Evolutionary conservation across 805 yeast genomes (phyloP).

Genomic region (Candida pseudofarinosa): DNA sequence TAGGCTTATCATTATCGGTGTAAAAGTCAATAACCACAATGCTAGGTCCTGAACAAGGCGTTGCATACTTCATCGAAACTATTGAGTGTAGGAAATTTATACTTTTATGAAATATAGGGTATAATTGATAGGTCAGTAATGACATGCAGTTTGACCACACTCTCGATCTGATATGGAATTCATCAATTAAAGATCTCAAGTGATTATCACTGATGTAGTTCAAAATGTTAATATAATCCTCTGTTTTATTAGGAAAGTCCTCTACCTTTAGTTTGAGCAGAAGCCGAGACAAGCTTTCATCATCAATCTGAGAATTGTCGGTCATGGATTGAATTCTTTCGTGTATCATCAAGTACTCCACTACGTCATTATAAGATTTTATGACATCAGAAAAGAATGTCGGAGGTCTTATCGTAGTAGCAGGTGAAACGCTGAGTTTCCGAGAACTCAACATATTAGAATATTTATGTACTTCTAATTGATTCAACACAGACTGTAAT

Average conservation of each 20-base stretch:
- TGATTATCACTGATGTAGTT: slow-evolving; percentile 31
- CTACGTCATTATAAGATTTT: slow-evolving; percentile 41
- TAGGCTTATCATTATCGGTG: slow-evolving; percentile 83
- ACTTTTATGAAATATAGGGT: slow-evolving; percentile 62
- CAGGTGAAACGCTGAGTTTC: slow-evolving; percentile 78
- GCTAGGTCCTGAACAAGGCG: slow-evolving; percentile 92
- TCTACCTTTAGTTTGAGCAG: slow-evolving; percentile 20
- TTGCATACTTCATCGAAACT: slow-evolving; percentile 77
- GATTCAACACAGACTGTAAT: slow-evolving; percentile 22
- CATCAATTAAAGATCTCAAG: slow-evolving; percentile 46
- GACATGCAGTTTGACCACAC: slow-evolving; percentile 38
- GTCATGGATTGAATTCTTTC: slow-evolving; percentile 16
- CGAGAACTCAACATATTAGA: slow-evolving; percentile 42
- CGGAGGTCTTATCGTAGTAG: slow-evolving; percentile 73
- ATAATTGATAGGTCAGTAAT: slow-evolving; percentile 34
- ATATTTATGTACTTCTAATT: slow-evolving; percentile 31
- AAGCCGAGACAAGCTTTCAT: slow-evolving; percentile 22
- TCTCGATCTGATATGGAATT: slow-evolving; percentile 46
- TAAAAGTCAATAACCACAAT: slow-evolving; percentile 81
- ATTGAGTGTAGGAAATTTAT: slow-evolving; percentile 75
- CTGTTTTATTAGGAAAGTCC: slow-evolving; percentile 33
- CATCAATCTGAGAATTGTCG: slow-evolving; percentile 23
- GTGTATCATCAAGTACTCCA: slow-evolving; percentile 15
- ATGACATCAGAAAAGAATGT: slow-evolving; percentile 53
- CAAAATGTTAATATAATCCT: slow-evolving; percentile 35